Evolutionary conservation across 73 alveolate genomes (phyloP).

Genomic region (Tetrahymena thermophila): DNA sequence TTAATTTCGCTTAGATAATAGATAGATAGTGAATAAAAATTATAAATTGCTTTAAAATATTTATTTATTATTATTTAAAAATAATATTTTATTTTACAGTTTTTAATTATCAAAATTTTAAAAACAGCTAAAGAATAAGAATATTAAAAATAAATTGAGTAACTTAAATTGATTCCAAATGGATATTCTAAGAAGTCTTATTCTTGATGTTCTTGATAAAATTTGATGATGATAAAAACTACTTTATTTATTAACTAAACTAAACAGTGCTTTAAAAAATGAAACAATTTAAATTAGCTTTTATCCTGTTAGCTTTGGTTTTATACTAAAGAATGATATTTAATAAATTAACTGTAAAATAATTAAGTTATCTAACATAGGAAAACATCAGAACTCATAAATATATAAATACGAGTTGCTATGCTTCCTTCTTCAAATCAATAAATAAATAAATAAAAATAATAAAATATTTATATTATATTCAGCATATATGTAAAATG

Average conservation of each 20-base stretch:
- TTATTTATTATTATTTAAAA: too few species aligned
- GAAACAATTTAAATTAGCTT: background rate
- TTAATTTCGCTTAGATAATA: too few species aligned
- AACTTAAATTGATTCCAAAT: background rate
- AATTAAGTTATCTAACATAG: background rate
- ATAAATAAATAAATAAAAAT: too few species aligned
- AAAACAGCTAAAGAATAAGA: background rate
- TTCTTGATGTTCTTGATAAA: background rate
- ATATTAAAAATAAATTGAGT: background rate
- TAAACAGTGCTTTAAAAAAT: too few species aligned
- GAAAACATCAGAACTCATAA: background rate
- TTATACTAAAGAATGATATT: background rate
- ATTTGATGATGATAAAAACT: background rate
- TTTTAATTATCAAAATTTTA: too few species aligned
- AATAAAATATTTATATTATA: too few species aligned
- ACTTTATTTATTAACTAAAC: background rate
- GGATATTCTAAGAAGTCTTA: background rate
- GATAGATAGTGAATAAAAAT: too few species aligned
- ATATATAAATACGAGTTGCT: too few species aligned
- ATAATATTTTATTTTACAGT: too few species aligned
- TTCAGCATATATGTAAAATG: background rate
- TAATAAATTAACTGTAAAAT: background rate
- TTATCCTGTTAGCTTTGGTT: background rate
- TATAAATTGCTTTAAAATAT: too few species aligned
- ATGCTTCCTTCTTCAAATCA: too few species aligned